Conservation (phyloP, 345 rosid species). For the Pugionium cornutum region DNA sequence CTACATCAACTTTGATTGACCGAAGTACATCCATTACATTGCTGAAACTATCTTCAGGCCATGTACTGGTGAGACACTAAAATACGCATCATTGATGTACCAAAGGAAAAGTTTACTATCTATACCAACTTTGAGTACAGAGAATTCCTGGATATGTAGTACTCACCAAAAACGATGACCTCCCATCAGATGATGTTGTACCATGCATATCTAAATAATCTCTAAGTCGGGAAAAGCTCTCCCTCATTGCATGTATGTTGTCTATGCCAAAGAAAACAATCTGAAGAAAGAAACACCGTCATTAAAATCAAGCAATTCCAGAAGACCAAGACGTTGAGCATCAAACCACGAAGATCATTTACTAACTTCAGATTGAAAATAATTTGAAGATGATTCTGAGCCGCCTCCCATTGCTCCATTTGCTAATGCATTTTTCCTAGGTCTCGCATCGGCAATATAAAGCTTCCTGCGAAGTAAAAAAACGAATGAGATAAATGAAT, state of each 20-base stretch:
- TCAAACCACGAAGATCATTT: constrained; percentile 34
- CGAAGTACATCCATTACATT: constrained; percentile 10
- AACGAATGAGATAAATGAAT: constrained; percentile 17
- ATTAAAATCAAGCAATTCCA: constrained; percentile 21
- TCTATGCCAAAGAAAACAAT: constrained; percentile 97
- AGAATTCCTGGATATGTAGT: constrained; percentile 1
- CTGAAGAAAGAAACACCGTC: constrained; percentile 45
- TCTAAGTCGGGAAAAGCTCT: constrained; percentile 92
- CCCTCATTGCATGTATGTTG: constrained; percentile 99
- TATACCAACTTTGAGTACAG: constrained; percentile 8
- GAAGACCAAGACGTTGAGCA: constrained; percentile 17
- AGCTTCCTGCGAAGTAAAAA: constrained; percentile 64
- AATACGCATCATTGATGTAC: constrained; percentile 4
- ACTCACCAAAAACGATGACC: constrained; percentile 92
- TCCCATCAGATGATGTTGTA: constrained; percentile 92
- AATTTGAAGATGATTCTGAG: constrained; percentile 95
- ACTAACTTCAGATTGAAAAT: constrained; percentile 90
- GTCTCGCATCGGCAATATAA: constrained; percentile 97
- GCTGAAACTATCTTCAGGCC: constrained; percentile 18
- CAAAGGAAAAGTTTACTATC: constrained; percentile 8
- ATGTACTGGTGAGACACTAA: not conserved
- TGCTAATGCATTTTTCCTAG: constrained; percentile 97
- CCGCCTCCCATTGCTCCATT: constrained; percentile 99
- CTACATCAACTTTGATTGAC: not conserved
- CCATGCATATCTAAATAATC: constrained; percentile 97